A percentile compares a stretch with the other conserved stretches of the same genome.
Evolutionary conservation across 1,139 yeast species (phyloP).

Genomic region (Komagataea norvegica): DNA sequence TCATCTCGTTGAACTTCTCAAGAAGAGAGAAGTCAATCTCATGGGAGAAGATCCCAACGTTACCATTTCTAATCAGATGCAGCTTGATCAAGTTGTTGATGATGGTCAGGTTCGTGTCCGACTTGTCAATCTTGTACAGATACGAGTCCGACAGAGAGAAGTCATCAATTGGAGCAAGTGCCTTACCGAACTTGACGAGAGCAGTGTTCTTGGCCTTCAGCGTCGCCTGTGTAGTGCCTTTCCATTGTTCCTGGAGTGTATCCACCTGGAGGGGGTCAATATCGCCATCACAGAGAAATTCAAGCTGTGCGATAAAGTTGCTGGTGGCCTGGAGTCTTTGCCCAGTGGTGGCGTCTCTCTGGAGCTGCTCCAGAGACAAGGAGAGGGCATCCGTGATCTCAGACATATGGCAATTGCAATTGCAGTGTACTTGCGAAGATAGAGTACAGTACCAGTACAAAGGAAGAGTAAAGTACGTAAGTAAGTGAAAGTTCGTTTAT

Average conservation of each 20-base stretch:
- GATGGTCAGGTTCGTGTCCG: constrained; percentile 9
- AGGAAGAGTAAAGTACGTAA: too few species aligned
- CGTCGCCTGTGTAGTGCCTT: constrained; percentile 25
- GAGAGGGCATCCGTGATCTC: constrained; percentile 3
- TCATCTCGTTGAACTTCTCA: constrained; percentile 20
- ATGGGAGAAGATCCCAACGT: not conserved
- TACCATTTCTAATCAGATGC: constrained; percentile 33
- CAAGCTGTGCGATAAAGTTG: constrained; percentile 12
- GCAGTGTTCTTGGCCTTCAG: constrained; percentile 26
- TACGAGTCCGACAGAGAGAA: constrained; percentile 35
- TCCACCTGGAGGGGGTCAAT: constrained; percentile 7
- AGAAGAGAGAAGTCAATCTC: constrained; percentile 11
- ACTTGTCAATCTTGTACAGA: constrained; percentile 32
- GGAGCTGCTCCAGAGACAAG: not conserved
- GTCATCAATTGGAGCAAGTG: constrained; percentile 32
- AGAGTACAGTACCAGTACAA: not conserved
- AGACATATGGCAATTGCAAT: too few species aligned
- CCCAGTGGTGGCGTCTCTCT: not conserved
- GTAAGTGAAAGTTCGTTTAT: not conserved
- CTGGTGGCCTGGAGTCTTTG: constrained; percentile 11
- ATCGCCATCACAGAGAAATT: constrained; percentile 6
- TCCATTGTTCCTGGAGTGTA: constrained; percentile 29
- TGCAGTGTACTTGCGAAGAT: too few species aligned
- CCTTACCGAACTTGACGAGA: constrained; percentile 31
- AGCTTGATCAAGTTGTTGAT: constrained; percentile 30